Base-by-base conservation (phyloP, 495 filamentous ascomycete species). In the Penicillium simplicissimum region DNA sequence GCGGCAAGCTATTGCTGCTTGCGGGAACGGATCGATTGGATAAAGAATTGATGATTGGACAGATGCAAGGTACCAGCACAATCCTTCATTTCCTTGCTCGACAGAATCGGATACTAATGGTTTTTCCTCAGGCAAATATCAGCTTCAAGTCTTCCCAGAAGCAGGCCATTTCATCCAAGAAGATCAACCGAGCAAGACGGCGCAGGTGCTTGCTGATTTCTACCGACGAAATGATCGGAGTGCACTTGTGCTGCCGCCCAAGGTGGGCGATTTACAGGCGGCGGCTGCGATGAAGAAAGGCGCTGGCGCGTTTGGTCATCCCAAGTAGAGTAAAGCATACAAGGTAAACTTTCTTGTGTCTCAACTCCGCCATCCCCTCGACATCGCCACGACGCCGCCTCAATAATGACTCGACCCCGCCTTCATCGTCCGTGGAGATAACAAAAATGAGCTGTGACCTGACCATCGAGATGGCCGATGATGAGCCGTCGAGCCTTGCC, bases 121-220 rank as follows among this genome's bases (percentile, higher is more conserved):
- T 36, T 21, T 21, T 3, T 1, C 8, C 14, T 59, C 65, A 91
- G 93, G 93, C 0, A 97, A 97, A 80, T 99, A 97, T 71, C 93
- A 96, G 58, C 80, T 99, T 17, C 88, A 96, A 55, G 93, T 99
- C 17, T 88, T 98, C 61, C 96, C 96, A 0, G 91, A 96, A 74
- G 93, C 93, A 7, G 95, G 95, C 0, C 95, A 98, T 73, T 98
- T 97, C 66, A 84, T 99, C 52, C 96, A 98, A 61, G 95, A 99
- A 74, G 95, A 99, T 73, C 83, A 92, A 57, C 92, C 96, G 1
- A 87, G 89, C 61, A 96, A 92, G 79, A 93, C 88, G 31, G 95
- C 96, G 6, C 84, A 85, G 64, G 83, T 87, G 28, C 74, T 98
- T 55, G 92, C 89, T 3, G 96, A 98, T 70, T 98, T 99, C 66